These are phyloP conservation scores for Exophiala alcalophila DNA, from an alignment of 2,329 filamentous ascomycete genomes.

Conservation along the genomic window DNA sequence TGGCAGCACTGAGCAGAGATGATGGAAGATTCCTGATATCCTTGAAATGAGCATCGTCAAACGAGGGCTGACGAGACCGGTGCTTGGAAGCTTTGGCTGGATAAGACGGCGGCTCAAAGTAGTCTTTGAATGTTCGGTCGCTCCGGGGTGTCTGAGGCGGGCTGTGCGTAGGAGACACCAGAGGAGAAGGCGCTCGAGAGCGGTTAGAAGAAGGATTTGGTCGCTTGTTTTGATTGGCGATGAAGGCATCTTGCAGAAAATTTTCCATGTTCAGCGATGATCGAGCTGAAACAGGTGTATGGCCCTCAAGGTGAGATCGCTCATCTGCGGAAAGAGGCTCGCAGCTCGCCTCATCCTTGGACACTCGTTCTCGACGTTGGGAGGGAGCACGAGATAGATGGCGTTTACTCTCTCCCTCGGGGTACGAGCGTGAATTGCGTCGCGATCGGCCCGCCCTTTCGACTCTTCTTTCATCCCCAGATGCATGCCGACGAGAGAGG, in stretches of 20 bases:
- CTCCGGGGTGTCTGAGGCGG: conserved; percentile 28
- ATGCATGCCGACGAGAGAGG: conserved; percentile 5
- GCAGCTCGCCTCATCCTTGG: conserved; percentile 10
- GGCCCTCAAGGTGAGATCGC: conserved; percentile 1
- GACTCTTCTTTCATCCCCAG: conserved; percentile 15
- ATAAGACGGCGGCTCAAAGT: conserved; percentile 20
- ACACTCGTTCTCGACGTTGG: conserved; percentile 8
- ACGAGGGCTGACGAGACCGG: conserved; percentile 24
- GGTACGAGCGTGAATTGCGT: conserved; percentile 11
- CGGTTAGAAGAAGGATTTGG: conserved; percentile 6
- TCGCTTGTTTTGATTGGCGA: conserved; percentile 22
- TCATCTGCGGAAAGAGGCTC: conserved; percentile 10
- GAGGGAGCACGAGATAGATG: conserved; percentile 5
- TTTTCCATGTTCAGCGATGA: conserved; percentile 26
- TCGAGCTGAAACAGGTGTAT: conserved; percentile 18
- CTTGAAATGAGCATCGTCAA: conserved; percentile 26
- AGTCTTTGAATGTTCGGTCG: conserved; percentile 20
- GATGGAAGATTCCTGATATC: conserved; percentile 27
- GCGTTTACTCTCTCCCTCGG: conserved; percentile 8
- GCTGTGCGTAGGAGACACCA: conserved; percentile 30
- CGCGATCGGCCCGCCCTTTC: conserved; percentile 10
- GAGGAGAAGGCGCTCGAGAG: conserved; percentile 28
- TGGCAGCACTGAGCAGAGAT: conserved; percentile 28
- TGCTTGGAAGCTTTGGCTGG: conserved; percentile 18
- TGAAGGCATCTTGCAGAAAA: conserved; percentile 27